A percentile compares a stretch with the other conserved stretches of the same genome.
Evolutionary conservation across 371 early-diverging fungal species (phyloP).

Genomic region (Syncephalis fuscata): DNA sequence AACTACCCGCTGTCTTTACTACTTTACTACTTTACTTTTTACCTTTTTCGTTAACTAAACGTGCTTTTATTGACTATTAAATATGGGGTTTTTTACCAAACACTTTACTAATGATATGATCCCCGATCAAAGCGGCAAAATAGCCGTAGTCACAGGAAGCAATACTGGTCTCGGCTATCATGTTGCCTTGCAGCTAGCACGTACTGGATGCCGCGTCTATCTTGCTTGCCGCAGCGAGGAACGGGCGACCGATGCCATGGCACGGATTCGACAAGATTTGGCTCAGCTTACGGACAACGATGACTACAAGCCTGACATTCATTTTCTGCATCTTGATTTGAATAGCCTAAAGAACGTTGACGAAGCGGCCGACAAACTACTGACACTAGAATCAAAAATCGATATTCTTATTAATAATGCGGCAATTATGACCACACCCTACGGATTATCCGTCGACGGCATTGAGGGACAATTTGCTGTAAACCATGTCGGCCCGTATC

Average conservation of each 20-base stretch:
- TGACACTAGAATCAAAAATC: background rate
- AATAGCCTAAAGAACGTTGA: background rate
- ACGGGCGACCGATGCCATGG: background rate
- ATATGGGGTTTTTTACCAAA: too few species aligned
- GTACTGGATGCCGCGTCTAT: constrained; percentile 32
- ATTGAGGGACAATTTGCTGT: constrained; percentile 54
- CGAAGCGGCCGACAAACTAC: background rate
- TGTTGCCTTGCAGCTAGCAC: constrained; percentile 35
- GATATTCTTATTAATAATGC: constrained; percentile 5
- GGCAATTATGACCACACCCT: constrained; percentile 19
- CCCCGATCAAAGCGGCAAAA: constrained; percentile 1
- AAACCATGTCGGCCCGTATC: constrained; percentile 53
- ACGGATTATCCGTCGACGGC: constrained; percentile 39
- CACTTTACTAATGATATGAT: too few species aligned
- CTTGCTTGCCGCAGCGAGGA: constrained; percentile 35
- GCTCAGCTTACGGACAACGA: background rate
- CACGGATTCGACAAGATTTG: background rate
- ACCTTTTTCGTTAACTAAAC: too few species aligned
- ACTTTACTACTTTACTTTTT: too few species aligned
- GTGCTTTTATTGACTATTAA: too few species aligned
- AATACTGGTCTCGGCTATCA: constrained; percentile 48
- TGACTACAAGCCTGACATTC: background rate
- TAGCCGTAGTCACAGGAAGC: constrained; percentile 60
- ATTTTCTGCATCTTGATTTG: background rate
- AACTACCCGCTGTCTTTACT: too few species aligned